A percentile compares a stretch with the other conserved stretches of the same genome.
Conservation (phyloP, 2,329 filamentous ascomycete genomes). For the Pseudogymnoascus sp. region DNA sequence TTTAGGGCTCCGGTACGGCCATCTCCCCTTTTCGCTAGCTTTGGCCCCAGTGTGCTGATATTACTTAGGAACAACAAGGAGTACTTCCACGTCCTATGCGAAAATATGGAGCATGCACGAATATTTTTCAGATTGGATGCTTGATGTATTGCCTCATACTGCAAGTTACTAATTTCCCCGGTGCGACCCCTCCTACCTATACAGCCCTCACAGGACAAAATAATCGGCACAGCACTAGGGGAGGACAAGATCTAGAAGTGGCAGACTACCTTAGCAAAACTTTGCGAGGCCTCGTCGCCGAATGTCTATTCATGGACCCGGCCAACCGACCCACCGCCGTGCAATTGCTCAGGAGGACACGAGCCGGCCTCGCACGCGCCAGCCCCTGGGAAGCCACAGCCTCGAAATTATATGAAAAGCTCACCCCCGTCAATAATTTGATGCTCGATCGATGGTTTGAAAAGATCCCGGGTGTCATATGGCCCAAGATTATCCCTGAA, state of each 20-base stretch:
- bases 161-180: background rate
- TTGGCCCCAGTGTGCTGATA: background rate
- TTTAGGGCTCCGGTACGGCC: background rate
- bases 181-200: background rate
- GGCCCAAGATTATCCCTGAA: background rate
- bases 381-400: background rate
- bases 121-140: background rate
- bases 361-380: background rate
- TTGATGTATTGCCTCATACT: background rate
- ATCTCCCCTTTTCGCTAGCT: background rate
- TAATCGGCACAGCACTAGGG: background rate
- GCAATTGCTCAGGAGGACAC: background rate
- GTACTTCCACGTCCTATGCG: background rate
- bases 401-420: background rate
- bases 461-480: background rate
- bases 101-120: background rate
- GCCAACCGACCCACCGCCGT: background rate
- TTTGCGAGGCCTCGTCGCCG: background rate
- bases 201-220: background rate
- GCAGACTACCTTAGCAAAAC: background rate
- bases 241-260: background rate
- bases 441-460: background rate
- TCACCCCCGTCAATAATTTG: background rate
- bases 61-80: background rate
- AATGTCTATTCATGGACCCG: background rate